These are phyloP conservation scores for Rutstroemia sp. DNA, from an alignment of 2,329 filamentous ascomycete genomes.

Conservation along the genomic window DNA sequence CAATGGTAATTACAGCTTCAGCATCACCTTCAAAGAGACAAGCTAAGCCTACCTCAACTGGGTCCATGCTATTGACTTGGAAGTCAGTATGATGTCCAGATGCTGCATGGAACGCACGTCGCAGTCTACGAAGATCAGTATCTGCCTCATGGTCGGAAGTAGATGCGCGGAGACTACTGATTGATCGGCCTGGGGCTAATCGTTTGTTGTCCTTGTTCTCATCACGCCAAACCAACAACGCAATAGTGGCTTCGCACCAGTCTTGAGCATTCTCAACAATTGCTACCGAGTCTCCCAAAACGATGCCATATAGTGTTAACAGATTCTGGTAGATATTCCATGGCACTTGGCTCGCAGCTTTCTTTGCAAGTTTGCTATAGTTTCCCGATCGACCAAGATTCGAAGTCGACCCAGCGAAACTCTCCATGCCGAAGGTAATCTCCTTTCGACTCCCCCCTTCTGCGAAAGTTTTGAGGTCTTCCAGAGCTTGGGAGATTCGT, in stretches of 20 bases:
- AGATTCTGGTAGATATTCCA: constrained; percentile 87
- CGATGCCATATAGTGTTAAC: constrained; percentile 69
- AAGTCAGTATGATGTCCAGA: constrained; percentile 64
- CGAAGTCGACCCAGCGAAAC: constrained; percentile 35
- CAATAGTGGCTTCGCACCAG: constrained; percentile 85
- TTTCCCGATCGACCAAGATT: constrained; percentile 47
- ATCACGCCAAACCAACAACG: constrained; percentile 87
- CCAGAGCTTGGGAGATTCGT: constrained; percentile 60
- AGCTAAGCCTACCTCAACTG: constrained; percentile 74
- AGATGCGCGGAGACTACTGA: constrained; percentile 26
- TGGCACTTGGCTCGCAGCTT: constrained; percentile 78
- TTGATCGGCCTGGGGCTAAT: constrained; percentile 22
- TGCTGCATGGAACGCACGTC: constrained; percentile 58
- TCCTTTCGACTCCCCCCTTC: constrained; percentile 47
- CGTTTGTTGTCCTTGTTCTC: constrained; percentile 54
- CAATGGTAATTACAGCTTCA: constrained; percentile 65
- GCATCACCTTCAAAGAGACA: constrained; percentile 78
- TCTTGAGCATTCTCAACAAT: constrained; percentile 75
- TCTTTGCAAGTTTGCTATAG: constrained; percentile 58
- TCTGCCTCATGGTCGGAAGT: constrained; percentile 41
- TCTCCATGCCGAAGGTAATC: constrained; percentile 32
- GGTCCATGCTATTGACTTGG: constrained; percentile 66
- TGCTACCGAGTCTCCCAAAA: constrained; percentile 67
- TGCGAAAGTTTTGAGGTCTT: constrained; percentile 68
- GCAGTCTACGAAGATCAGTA: constrained; percentile 67